Percentiles rank a stretch among this genome's conserved stretches.
Evolutionary conservation across 2,329 filamentous ascomycete genomes (phyloP).

Genomic region (Arthrocladium fulminans): DNA sequence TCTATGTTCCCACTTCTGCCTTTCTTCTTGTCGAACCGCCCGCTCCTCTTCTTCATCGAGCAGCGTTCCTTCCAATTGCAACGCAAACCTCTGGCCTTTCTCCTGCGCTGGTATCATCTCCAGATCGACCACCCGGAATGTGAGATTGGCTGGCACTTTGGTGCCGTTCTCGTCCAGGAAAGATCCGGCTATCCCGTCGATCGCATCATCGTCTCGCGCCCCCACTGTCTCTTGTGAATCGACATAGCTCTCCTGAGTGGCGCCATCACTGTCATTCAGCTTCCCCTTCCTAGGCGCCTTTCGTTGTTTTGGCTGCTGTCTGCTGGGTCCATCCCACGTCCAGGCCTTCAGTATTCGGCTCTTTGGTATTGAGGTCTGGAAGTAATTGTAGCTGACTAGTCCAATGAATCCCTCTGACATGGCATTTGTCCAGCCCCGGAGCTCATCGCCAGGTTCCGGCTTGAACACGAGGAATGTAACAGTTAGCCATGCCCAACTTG

Average conservation of each 20-base stretch:
- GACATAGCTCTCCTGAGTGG: conserved; percentile 27
- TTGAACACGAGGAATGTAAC: conserved; percentile 78
- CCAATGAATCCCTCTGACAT: conserved; percentile 85
- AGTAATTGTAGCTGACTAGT: conserved; percentile 80
- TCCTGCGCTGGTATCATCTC: conserved; percentile 63
- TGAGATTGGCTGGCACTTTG: conserved; percentile 60
- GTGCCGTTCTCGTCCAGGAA: conserved; percentile 66
- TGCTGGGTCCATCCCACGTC: conserved; percentile 63
- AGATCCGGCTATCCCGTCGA: conserved; percentile 53
- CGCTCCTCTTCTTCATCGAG: conserved; percentile 59
- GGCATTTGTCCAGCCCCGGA: conserved; percentile 62
- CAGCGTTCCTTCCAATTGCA: conserved; percentile 85
- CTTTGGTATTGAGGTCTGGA: conserved; percentile 79
- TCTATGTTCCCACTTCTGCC: conserved; percentile 30
- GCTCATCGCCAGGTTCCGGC: conserved; percentile 60
- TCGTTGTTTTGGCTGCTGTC: conserved; percentile 21
- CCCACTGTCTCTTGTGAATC: conserved; percentile 24
- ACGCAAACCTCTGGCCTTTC: conserved; percentile 62
- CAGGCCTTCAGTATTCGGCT: conserved; percentile 66
- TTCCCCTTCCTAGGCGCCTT: conserved; percentile 24
- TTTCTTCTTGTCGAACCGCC: conserved; percentile 48
- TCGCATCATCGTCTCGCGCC: conserved; percentile 35
- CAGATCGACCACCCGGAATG: conserved; percentile 75
- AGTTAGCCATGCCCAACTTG: conserved; percentile 79
- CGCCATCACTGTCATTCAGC: conserved; percentile 20